Base-by-base conservation (phyloP, 257 asterid genomes). In the Nicotiana tabacum region DNA sequence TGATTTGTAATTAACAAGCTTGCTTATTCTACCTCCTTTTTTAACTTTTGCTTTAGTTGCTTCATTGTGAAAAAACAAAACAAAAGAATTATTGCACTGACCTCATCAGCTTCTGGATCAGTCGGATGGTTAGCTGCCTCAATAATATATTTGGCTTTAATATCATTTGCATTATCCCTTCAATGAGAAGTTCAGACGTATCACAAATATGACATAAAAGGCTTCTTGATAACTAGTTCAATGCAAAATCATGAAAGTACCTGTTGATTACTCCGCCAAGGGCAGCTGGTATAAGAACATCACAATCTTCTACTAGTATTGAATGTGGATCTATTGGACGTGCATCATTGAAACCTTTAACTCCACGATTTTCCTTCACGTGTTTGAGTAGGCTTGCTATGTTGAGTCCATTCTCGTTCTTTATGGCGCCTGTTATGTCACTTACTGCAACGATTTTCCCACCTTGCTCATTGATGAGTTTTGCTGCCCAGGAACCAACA, bases 91-190 rank as follows among this genome's bases (percentile, higher is more conserved):
- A 66, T 32, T 70, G 60, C n/a, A 67, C 84, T 86, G 46, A 93
- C 98, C 93, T 95, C 96, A 84, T 95, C 98, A 17, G 90, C 98
- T 76, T 95, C 98, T 4, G 98, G 98, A 83, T 94, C 98, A 17
- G 97, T 93, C 3, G 98, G 98, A 81, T 94, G 98, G 43, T 74
- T 74, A 48, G 80, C 80, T 24, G 80, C 80, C 27, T 74, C 80
- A 46, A 74, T 29, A 13, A 95, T 91, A 81, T 92, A 93, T 69
- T 95, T 93, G 33, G 98, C 98, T 79, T 90, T 93, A 70, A 95
- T 86, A n/a, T 93, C 91, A 37, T 85, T 85, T 7, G 98, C 97
- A 78, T 92, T 95, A 18, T 93, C 98, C 90, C 93, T 93, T 68
- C 64, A 85, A 30, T 55, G 16, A 74, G 7, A 3, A 74, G 12